A percentile compares a stretch with the other conserved stretches of the same genome.
phyloP scores from a whole-genome alignment of 345 rosid genomes.

The Jatropha curcas region DNA sequence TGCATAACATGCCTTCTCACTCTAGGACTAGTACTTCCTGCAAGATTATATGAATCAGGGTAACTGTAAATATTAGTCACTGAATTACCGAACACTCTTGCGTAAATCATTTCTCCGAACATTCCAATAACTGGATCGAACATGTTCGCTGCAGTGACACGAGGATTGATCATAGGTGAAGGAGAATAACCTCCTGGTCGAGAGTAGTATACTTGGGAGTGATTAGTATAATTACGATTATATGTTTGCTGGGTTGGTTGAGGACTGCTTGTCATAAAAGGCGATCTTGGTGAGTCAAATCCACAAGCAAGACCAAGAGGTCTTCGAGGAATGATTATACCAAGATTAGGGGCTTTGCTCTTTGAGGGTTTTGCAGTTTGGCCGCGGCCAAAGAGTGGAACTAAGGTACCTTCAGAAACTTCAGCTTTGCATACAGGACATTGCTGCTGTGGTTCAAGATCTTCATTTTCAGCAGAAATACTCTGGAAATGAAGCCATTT shows the following conservation, averaged over 20 bases:
- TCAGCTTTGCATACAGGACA: slow-evolving; percentile 95
- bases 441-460: slow-evolving; percentile 44
- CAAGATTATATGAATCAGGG: slow-evolving; percentile 55
- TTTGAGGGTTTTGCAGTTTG: slow-evolving; percentile 30
- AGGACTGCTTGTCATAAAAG: neutral
- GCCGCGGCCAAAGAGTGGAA: slow-evolving; percentile 86
- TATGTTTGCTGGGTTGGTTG: neutral
- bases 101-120: slow-evolving; percentile 66
- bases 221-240: slow-evolving; percentile 14
- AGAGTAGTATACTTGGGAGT: slow-evolving; percentile 33
- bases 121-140: slow-evolving; percentile 54
- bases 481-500: slow-evolving; percentile 69
- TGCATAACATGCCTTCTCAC: slow-evolving; percentile 70
- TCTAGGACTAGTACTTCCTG: slow-evolving; percentile 52
- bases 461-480: slow-evolving; percentile 33
- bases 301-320: slow-evolving; percentile 26
- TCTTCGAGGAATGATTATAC: slow-evolving; percentile 28
- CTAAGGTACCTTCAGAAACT: slow-evolving; percentile 58
- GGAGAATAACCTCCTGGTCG: slow-evolving; percentile 36
- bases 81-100: slow-evolving; percentile 59
- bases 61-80: slow-evolving; percentile 44
- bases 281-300: slow-evolving; percentile 21
- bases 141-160: slow-evolving; percentile 36
- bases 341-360: slow-evolving; percentile 18
- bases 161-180: slow-evolving; percentile 38